A percentile compares a stretch with the other conserved stretches of the same genome.
phyloP scores from a whole-genome alignment of 805 yeast species.

The Kazachstania bromeliacearum region DNA sequence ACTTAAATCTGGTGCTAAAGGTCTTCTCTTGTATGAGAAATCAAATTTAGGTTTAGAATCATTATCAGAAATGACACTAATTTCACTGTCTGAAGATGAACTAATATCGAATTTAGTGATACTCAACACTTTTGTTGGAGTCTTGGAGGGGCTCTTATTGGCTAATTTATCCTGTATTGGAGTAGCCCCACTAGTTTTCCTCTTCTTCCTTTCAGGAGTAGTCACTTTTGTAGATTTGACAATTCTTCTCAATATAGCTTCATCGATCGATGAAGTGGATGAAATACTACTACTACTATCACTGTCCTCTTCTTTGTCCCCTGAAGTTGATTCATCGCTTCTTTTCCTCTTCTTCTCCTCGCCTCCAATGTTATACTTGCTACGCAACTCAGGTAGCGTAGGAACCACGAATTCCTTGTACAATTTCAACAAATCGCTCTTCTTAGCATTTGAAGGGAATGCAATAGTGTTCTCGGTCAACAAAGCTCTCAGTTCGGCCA shows the following conservation, averaged over 20 bases:
- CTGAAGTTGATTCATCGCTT: slow-evolving; percentile 2
- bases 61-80: neutral
- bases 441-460: slow-evolving; percentile 56
- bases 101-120: slow-evolving; percentile 19
- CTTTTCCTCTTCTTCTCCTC: slow-evolving; percentile 1
- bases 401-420: slow-evolving; percentile 49
- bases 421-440: slow-evolving; percentile 51
- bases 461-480: slow-evolving; percentile 53
- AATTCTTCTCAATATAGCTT: neutral
- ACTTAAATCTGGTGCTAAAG: slow-evolving; percentile 26
- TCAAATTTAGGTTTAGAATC: slow-evolving; percentile 6
- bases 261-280: slow-evolving; percentile 3
- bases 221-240: neutral
- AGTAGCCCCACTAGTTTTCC: slow-evolving; percentile 8
- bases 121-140: slow-evolving; percentile 16
- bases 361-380: slow-evolving; percentile 8
- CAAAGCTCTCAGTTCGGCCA: slow-evolving; percentile 61
- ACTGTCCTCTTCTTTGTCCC: slow-evolving; percentile 5
- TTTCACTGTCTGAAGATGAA: slow-evolving; percentile 9
- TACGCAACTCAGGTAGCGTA: slow-evolving; percentile 35
- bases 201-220: slow-evolving; percentile 7
- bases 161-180: slow-evolving; percentile 21
- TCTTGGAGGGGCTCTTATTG: slow-evolving; percentile 17
- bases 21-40: slow-evolving; percentile 20
- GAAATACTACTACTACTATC: slow-evolving; percentile 10